Base-by-base conservation (phyloP, 2,329 filamentous ascomycete genomes). In the Claviceps humidiphila region DNA sequence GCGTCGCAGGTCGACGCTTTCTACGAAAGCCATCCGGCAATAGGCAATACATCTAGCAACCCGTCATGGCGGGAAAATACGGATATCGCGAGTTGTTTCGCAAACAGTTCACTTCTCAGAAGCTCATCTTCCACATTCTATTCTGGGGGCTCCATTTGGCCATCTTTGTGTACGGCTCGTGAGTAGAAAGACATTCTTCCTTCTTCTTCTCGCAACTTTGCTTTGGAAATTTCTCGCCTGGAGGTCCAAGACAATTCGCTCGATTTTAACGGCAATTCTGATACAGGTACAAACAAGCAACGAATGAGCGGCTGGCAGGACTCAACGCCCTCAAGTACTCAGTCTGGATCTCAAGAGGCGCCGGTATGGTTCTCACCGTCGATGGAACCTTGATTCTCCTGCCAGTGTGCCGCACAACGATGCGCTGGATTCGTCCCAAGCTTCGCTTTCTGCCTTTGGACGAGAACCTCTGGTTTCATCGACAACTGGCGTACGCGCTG, bases 391-490 rank as follows among this genome's bases (percentile, higher is more conserved):
- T 97, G 58, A 95, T 98, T 61, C 71, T 98, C 30, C 75, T 98
- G 54, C 93, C 93, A 6, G 95, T 98, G 74, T 98, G 91, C 74
- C 80, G 93, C 59, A 97, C 91, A 54, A 72, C 97, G 37, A 78
- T 98, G 64, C 81, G 88, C 66, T 85, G 81, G 64, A 68, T 97
- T 53, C 81, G 93, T 57, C 93, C 93, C 26, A 95, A 94, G 73
- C 71, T 95, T 58, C 80, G 82, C 67, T 95, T 86, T 73, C 66
- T 97, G 13, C 93, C 93, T 5, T 77, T 98, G n/a, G 93, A 98
- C 63, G 93, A 98, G 71, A 94, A 89, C 54, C 78, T 90, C 58
- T 98, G 89, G 89, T 94, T 98, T 69, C 93, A 98, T 72, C 80
- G 91, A 58, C 93, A 98, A 68, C 79, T 95, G 44, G 91, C 93